Evolutionary conservation across 148 eudicot genomes (phyloP).

Genomic region (Arbutus unedo): DNA sequence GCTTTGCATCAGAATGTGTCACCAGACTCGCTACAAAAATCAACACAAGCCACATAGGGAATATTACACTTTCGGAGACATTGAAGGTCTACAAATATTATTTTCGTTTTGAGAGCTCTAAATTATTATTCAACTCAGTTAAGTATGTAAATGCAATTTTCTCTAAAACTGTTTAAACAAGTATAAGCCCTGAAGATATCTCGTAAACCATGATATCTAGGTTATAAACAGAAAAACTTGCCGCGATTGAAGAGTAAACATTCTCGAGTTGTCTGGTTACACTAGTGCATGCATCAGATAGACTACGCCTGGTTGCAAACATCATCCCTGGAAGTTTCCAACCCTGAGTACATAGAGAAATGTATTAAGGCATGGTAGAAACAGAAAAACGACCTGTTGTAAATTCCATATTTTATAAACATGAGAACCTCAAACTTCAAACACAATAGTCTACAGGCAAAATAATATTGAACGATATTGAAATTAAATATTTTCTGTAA

Average conservation of each 20-base stretch:
- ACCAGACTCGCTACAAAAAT: background rate
- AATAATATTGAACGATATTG: background rate
- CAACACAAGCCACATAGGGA: background rate
- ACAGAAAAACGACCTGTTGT: background rate
- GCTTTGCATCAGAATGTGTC: background rate
- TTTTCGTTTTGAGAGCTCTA: background rate
- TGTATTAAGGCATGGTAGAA: background rate
- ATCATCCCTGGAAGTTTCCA: constrained; percentile 82
- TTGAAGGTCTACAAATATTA: background rate
- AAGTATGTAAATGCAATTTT: background rate
- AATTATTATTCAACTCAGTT: background rate
- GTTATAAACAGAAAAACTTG: constrained; percentile 25
- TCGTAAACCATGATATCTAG: background rate
- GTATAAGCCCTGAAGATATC: background rate
- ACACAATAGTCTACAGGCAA: background rate
- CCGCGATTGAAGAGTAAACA: constrained; percentile 65
- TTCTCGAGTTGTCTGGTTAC: constrained; percentile 64
- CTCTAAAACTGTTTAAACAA: background rate
- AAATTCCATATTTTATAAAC: background rate
- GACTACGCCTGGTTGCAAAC: constrained; percentile 81
- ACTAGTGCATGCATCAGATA: constrained; percentile 66
- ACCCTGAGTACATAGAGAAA: constrained; percentile 55
- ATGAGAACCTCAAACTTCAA: background rate
- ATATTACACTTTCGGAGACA: background rate
- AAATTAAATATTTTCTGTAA: background rate